Percentiles rank a stretch among this genome's conserved stretches.
These are phyloP conservation scores for Ricinus communis DNA, from an alignment of 345 rosid genomes.

Conservation along the genomic window DNA sequence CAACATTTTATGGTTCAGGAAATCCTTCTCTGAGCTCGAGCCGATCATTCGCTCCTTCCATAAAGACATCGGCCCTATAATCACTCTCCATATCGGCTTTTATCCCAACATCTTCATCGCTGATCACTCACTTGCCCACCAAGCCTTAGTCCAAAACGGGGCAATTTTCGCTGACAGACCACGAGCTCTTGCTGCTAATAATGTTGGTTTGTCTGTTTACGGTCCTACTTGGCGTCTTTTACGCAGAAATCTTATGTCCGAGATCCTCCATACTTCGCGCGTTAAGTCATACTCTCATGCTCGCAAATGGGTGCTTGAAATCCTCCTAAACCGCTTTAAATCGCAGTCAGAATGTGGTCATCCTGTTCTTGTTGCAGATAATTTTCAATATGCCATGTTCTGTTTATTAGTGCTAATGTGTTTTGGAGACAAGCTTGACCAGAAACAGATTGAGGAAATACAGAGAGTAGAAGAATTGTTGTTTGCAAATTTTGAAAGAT, in stretches of 20 bases:
- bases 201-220: background rate
- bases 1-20: constrained; percentile 1
- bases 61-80: constrained; percentile 3
- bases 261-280: constrained; percentile 26
- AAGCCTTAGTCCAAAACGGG: constrained; percentile 21
- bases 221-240: constrained; percentile 29
- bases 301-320: constrained; percentile 12
- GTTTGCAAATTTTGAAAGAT: background rate
- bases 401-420: constrained; percentile 23
- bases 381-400: constrained; percentile 16
- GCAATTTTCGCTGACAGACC: constrained; percentile 17
- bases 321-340: constrained; percentile 1
- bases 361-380: constrained; percentile 15
- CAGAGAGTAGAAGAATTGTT: constrained; percentile 3
- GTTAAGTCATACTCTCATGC: constrained; percentile 14
- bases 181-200: background rate
- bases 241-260: constrained; percentile 25
- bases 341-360: constrained; percentile 1
- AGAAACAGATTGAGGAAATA: constrained; percentile 14
- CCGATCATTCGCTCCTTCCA: background rate
- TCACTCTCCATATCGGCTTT: constrained; percentile 17
- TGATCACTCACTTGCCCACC: constrained; percentile 25
- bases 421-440: constrained; percentile 20
- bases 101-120: constrained; percentile 15
- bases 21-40: background rate